Evolutionary conservation across 177 flowering plant species (phyloP).

Genomic region (Vitis hybrid): DNA sequence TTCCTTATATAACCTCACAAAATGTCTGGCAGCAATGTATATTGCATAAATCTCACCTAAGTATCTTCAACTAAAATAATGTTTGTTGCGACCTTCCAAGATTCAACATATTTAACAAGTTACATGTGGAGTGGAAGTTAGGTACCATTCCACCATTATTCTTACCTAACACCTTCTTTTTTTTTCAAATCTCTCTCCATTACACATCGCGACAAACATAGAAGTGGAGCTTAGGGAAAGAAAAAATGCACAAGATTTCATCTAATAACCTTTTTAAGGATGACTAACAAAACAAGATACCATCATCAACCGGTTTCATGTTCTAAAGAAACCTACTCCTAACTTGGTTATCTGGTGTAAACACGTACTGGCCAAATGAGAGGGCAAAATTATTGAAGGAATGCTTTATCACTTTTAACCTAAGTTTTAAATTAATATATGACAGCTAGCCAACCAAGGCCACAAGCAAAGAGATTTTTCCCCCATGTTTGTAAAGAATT

Average conservation of each 20-base stretch:
- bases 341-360: too few relatives aligned
- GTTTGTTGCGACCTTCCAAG: neutral
- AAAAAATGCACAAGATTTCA: neutral
- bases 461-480: neutral
- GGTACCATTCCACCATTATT: constrained; percentile 13
- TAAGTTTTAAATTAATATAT: neutral
- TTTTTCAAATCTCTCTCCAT: neutral
- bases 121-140: constrained; percentile 16
- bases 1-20: too few relatives aligned
- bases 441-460: neutral
- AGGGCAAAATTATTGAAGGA: too few relatives aligned
- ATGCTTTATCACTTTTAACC: too few relatives aligned
- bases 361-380: too few relatives aligned
- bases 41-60: neutral
- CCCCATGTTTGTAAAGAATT: neutral
- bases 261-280: neutral
- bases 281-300: neutral
- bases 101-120: constrained; percentile 3
- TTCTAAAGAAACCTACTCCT: too few relatives aligned
- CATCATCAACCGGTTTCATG: too few relatives aligned
- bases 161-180: neutral
- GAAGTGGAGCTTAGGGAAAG: neutral
- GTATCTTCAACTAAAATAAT: neutral
- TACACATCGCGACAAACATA: neutral
- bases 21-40: neutral